These are phyloP conservation scores for Aspergillus sp. DNA, from an alignment of 2,329 filamentous ascomycete species.

Conservation along the genomic window DNA sequence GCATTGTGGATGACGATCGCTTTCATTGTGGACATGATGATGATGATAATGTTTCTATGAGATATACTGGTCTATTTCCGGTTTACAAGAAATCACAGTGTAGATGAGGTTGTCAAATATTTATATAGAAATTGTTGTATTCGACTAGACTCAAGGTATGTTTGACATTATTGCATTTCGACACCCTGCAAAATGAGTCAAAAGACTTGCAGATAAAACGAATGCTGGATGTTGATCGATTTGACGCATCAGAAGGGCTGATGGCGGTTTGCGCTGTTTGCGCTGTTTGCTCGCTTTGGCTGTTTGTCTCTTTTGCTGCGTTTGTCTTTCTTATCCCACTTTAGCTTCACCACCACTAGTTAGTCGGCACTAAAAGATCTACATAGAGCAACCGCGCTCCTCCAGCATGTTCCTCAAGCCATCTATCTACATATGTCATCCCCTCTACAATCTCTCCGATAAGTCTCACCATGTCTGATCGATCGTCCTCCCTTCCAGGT, in stretches of 20 bases:
- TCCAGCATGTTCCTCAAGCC: neutral
- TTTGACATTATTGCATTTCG: too few relatives aligned
- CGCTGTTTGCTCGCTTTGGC: neutral
- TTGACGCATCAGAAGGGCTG: too few relatives aligned
- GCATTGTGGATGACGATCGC: conserved; percentile 38
- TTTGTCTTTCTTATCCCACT: neutral
- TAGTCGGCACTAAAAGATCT: neutral
- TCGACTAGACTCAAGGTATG: too few relatives aligned
- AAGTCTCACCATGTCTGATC: too few relatives aligned
- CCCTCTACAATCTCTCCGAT: neutral
- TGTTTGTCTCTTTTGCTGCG: neutral
- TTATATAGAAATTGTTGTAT: too few relatives aligned
- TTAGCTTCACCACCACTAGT: too few relatives aligned
- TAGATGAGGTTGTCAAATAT: too few relatives aligned
- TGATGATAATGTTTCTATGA: neutral
- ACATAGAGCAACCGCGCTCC: neutral
- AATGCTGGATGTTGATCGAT: too few relatives aligned
- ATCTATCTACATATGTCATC: neutral
- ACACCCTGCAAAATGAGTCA: too few relatives aligned
- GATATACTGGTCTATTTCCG: neutral
- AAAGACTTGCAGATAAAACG: too few relatives aligned
- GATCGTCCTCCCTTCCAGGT: too few relatives aligned
- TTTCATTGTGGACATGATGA: conserved; percentile 33
- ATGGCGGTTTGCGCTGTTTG: neutral
- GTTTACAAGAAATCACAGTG: too few relatives aligned